Percentiles rank a stretch among this genome's conserved stretches.
Evolutionary conservation across 768 basidiomycete genomes (phyloP).

Genomic region (Filobasidium wieringae): DNA sequence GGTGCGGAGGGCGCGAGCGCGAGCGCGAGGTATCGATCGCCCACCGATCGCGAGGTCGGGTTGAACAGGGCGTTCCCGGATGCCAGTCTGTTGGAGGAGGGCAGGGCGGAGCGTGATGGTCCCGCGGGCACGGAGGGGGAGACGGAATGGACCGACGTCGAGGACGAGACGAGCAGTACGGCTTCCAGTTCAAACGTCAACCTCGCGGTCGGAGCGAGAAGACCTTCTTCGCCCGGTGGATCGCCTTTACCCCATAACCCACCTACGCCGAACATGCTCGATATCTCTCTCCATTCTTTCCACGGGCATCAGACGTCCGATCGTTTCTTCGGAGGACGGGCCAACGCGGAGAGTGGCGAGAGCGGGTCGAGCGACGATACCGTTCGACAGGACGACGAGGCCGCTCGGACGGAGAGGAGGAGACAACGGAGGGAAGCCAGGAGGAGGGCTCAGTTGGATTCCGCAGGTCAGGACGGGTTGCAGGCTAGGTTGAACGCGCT

Average conservation of each 20-base stretch:
- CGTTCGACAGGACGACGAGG: neutral
- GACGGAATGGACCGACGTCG: neutral
- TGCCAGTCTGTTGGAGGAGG: constrained; percentile 3
- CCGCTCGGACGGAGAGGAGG: constrained; percentile 4
- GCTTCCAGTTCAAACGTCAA: neutral
- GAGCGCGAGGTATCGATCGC: constrained; percentile 30
- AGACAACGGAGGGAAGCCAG: neutral
- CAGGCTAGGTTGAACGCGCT: constrained; percentile 7
- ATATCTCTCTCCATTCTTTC: constrained; percentile 41
- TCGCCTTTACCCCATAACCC: constrained; percentile 39
- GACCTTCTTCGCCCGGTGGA: constrained; percentile 4
- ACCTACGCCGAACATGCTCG: constrained; percentile 42
- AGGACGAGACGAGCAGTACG: constrained; percentile 2
- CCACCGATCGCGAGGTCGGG: constrained; percentile 7
- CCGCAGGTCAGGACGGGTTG: neutral
- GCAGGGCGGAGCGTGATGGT: neutral
- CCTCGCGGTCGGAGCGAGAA: neutral
- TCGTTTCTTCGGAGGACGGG: constrained; percentile 28
- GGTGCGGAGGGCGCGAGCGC: constrained; percentile 37
- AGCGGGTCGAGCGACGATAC: constrained; percentile 23
- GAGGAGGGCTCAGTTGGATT: neutral
- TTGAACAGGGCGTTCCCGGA: constrained; percentile 8
- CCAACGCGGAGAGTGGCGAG: constrained; percentile 18
- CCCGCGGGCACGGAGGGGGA: neutral
- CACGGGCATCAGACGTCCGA: constrained; percentile 20